Evolutionary conservation across 176 grass and related monocot species (phyloP), one percentile per base, ranked within the genome.

Genomic region (Ensete ventricosum): DNA sequence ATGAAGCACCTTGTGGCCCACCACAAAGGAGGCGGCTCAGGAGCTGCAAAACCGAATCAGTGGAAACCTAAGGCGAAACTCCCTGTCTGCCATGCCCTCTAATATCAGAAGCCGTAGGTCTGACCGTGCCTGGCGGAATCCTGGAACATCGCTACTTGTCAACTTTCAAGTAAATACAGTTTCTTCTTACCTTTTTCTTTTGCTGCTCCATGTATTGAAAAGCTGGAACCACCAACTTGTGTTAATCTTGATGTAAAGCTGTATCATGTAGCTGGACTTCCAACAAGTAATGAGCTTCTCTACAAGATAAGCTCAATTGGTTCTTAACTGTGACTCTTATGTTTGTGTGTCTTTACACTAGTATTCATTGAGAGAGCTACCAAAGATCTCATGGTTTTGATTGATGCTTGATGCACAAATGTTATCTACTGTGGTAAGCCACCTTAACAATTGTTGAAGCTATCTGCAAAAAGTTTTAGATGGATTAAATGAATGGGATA

Each of bases 21-120:
- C n/a, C 54, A 60, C 14, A 59, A 2, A 81, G 81, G 78, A 88
- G 81, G 75, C 77, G 71, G 60, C 10, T 22, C 20, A 82, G 86
- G 81, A 87, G 19, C 49, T 8, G 27, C 14, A 86, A 86, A 80
- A 77, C 66, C 6, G 76, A 85, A 79, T 54, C 80, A 55, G 64
- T 76, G 8, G 75, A 22, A 25, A 52, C 11, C 50, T 29, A 58
- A 67, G 78, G 73, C 13, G 81, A 70, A 52, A 22, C 72, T 72
- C 79, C 1, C 75, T 79, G 55, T 75, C 71, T 14, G 24, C 22
- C 13, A 81, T 71, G 79, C 12, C 49, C 43, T 23, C 79, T 12
- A 74, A 74, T 49, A 34, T 82, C 50, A 84, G 85, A 19, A 85
- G 23, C 20, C 72, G 53, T 17, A 22, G 12, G 26, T 57, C 52